Evolutionary conservation across 768 basidiomycete genomes (phyloP).

Genomic region (Boletellus sp.): DNA sequence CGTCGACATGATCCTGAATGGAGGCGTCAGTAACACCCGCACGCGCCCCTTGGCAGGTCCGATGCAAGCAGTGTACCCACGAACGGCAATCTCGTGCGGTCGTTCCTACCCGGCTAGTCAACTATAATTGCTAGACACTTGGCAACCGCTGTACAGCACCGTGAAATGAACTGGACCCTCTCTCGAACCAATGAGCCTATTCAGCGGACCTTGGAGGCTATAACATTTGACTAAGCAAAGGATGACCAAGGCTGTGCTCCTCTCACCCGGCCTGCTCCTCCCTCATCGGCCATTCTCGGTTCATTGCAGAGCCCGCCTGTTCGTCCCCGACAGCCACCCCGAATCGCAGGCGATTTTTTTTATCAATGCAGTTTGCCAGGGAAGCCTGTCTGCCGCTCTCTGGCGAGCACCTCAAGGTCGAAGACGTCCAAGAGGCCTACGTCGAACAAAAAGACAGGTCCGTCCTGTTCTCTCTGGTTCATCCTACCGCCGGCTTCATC

Average conservation of each 20-base stretch:
- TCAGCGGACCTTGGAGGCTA: no score
- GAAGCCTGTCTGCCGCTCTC: slow-evolving; percentile 12
- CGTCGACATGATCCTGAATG: slow-evolving; percentile 13
- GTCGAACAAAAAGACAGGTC: slow-evolving; percentile 74
- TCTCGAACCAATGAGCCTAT: no score
- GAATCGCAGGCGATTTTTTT: slow-evolving; percentile 2
- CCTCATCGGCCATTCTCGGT: not conserved
- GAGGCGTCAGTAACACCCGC: not conserved
- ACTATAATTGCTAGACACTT: not conserved
- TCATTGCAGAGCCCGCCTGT: slow-evolving; percentile 1
- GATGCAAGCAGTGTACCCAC: not conserved
- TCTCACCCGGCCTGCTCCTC: not conserved
- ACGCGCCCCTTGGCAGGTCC: not conserved
- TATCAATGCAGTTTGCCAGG: slow-evolving; percentile 13
- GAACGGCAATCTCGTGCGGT: no score
- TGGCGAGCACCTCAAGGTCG: slow-evolving; percentile 44
- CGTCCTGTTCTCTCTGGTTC: slow-evolving; percentile 19
- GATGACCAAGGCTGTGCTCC: slow-evolving; percentile 9
- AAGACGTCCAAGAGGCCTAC: slow-evolving; percentile 75
- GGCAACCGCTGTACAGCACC: not conserved
- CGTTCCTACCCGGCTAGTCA: no score
- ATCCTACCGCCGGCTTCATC: not conserved
- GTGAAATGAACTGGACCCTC: not conserved
- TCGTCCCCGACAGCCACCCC: not conserved
- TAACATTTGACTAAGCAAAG: slow-evolving; percentile 18